Evolutionary conservation across 176 grass and related monocot species (phyloP).

Genomic region (Coix lacrymajobi): DNA sequence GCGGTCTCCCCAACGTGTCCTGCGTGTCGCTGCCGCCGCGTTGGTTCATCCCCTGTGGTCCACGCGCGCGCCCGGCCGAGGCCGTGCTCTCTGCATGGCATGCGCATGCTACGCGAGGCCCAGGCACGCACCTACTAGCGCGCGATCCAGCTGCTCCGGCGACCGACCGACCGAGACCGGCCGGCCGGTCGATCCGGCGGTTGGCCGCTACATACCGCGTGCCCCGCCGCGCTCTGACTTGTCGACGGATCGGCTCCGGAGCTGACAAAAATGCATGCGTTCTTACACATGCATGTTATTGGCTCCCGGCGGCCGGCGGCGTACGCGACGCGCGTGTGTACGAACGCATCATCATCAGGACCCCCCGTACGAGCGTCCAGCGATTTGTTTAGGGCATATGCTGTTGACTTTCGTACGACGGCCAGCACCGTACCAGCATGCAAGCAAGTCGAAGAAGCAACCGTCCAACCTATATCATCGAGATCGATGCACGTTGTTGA

Average conservation of each 20-base stretch:
- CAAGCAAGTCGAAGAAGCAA: too few species aligned
- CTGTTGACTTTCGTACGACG: too few species aligned
- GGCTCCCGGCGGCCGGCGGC: neutral
- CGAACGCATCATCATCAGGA: neutral
- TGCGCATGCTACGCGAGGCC: too few species aligned
- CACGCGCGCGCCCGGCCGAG: slow-evolving; percentile 17
- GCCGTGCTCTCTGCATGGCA: too few species aligned
- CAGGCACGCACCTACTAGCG: too few species aligned
- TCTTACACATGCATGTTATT: neutral
- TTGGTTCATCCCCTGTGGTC: neutral
- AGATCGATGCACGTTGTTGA: too few species aligned
- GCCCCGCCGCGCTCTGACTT: neutral
- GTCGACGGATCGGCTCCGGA: neutral
- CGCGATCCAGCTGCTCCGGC: neutral
- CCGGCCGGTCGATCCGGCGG: neutral
- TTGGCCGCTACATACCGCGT: neutral
- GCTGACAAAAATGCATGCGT: neutral
- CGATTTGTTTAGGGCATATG: too few species aligned
- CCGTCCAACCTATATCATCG: too few species aligned
- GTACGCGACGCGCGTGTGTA: neutral
- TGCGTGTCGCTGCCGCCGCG: slow-evolving; percentile 7
- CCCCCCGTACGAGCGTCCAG: neutral
- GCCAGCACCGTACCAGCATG: too few species aligned
- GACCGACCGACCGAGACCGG: neutral
- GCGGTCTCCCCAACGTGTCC: neutral